Percentiles rank a stretch among this genome's conserved stretches.
Evolutionary conservation across 495 filamentous ascomycete genomes (phyloP).

Genomic region (Lepraria neglecta): DNA sequence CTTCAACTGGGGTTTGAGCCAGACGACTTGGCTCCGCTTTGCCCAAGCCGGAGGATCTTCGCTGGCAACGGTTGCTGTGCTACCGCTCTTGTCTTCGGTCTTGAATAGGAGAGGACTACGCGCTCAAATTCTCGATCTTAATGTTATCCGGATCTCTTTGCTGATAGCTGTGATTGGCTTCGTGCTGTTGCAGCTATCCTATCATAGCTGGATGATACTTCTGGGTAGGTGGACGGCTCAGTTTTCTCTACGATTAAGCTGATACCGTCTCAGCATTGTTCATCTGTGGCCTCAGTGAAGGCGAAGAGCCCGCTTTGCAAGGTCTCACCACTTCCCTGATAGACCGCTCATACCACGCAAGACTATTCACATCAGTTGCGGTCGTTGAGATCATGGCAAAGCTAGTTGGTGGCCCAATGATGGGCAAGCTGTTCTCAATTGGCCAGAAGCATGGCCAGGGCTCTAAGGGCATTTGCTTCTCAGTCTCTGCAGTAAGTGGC

Average conservation of each 20-base stretch:
- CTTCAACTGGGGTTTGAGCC: slow-evolving; percentile 19
- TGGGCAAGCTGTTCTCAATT: slow-evolving; percentile 22
- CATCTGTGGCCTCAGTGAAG: slow-evolving; percentile 21
- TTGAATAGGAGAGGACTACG: slow-evolving; percentile 10
- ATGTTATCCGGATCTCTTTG: slow-evolving; percentile 19
- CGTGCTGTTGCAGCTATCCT: slow-evolving; percentile 18
- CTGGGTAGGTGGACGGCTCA: slow-evolving; percentile 7
- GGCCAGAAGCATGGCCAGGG: slow-evolving; percentile 14
- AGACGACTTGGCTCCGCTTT: slow-evolving; percentile 24
- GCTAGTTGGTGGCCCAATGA: slow-evolving; percentile 21
- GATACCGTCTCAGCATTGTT: slow-evolving; percentile 13
- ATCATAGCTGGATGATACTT: slow-evolving; percentile 21
- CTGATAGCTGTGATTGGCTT: slow-evolving; percentile 20
- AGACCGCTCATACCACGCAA: slow-evolving; percentile 15
- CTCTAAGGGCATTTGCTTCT: slow-evolving; percentile 21
- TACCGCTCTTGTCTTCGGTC: slow-evolving; percentile 14
- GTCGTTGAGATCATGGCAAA: slow-evolving; percentile 25
- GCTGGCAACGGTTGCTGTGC: slow-evolving; percentile 15
- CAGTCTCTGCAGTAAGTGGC: slow-evolving; percentile 14
- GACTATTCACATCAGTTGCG: slow-evolving; percentile 23
- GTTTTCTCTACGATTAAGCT: background rate
- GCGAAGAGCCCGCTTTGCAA: slow-evolving; percentile 23
- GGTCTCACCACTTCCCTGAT: slow-evolving; percentile 22
- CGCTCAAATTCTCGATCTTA: slow-evolving; percentile 23
- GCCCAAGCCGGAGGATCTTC: slow-evolving; percentile 24